phyloP scores from a whole-genome alignment of 208 protist species.

The Trypanosoma brucei region DNA sequence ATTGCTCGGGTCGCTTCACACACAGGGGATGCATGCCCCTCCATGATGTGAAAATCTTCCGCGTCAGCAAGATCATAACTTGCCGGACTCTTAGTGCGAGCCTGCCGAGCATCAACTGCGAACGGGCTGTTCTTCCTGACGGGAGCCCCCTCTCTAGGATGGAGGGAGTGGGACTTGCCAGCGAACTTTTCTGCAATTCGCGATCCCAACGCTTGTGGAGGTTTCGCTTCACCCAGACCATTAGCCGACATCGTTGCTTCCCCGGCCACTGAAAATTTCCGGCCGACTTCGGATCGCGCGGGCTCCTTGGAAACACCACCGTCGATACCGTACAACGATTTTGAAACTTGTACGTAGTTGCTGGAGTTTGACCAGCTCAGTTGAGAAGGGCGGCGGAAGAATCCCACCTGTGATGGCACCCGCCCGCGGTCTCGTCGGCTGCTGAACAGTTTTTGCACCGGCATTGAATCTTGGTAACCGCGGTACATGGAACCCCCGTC shows the following conservation, averaged over 20 bases:
- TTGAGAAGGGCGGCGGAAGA: background rate
- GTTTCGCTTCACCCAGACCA: too few species aligned
- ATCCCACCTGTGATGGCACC: background rate
- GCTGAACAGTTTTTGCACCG: background rate
- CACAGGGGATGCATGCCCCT: background rate
- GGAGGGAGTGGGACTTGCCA: background rate
- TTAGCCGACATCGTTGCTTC: too few species aligned
- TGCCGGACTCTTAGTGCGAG: background rate
- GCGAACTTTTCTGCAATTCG: too few species aligned
- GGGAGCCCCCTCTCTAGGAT: background rate
- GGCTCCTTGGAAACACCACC: background rate
- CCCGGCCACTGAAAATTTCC: too few species aligned
- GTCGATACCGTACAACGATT: background rate
- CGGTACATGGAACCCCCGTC: background rate
- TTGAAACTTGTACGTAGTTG: background rate
- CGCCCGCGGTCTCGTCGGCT: background rate
- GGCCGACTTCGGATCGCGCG: background rate
- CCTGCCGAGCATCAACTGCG: background rate
- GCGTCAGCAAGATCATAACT: background rate
- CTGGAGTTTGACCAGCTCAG: background rate
- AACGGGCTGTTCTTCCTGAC: background rate
- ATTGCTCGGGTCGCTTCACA: background rate
- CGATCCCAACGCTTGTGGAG: too few species aligned
- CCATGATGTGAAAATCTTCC: background rate
- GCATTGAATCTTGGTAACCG: background rate